Base-by-base conservation (phyloP, 1,284 basidiomycete species). In the Cryptococcus deneoformans region DNA sequence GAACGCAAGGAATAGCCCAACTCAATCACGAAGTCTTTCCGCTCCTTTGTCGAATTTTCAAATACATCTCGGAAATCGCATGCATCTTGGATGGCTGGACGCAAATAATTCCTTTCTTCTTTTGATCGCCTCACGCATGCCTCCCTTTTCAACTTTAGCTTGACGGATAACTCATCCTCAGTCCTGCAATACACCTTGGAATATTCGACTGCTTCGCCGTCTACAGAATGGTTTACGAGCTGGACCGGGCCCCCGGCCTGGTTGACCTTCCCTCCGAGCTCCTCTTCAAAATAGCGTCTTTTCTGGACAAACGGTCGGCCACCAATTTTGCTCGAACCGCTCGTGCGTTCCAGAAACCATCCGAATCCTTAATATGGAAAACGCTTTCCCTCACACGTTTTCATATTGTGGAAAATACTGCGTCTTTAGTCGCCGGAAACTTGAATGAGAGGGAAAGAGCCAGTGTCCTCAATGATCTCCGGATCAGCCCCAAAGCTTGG, bases 281-380 rank as follows among this genome's bases (percentile, higher is more conserved):
- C 8, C 50, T 59, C 43, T 20, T 44, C 6, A 29, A 46, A 12
- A 59, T 59, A 29, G 46, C 53, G 2, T 56, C 57, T 6, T 40
- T 38, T 24, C 50, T 59, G 2, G 60, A 62, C 35, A 12, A 12
- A 6, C 45, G n/a, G 7, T 56, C 60, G 2, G 57, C 57, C 7
- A 37, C 50, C 11, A 24, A 54, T 9, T 38, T 62, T n/a, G 36
- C 59, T 2, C 43, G 24, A 6, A 52, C 52, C 20, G 50, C 39
- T 11, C n/a, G 2, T 3, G 7, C 16, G 2, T n/a, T 60, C 2
- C 52, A 49, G 11, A 29, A 16, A 12, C 24, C 51, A 16, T 50
- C 59, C 12, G 59, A 60, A 52, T n/a, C 11, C 11, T 29, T 52
- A 8, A 12, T 60, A 20, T 60, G 59, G 59, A 6, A n/a, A 44